Evolutionary conservation across 306 rosid genomes (phyloP).

Genomic region (Cicer judaicum): DNA sequence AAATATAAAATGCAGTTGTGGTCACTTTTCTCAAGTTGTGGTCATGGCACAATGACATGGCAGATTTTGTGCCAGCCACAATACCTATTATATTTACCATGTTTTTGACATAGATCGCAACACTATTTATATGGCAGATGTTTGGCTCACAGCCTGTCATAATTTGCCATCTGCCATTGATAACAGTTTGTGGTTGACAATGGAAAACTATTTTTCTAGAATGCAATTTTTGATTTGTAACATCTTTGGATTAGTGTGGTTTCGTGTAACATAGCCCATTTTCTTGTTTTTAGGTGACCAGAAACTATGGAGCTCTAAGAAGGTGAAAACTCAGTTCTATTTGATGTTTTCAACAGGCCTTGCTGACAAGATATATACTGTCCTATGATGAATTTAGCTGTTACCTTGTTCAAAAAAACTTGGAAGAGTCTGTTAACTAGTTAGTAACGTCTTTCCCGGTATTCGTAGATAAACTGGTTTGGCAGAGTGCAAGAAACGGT

Average conservation of each 20-base stretch:
- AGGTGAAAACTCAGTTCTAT: slow-evolving; percentile 50
- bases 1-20: slow-evolving; percentile 16
- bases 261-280: slow-evolving; percentile 38
- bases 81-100: background rate
- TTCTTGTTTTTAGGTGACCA: slow-evolving; percentile 66
- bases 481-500: slow-evolving; percentile 19
- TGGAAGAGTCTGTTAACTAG: slow-evolving; percentile 18
- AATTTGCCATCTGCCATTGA: background rate
- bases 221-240: slow-evolving; percentile 19
- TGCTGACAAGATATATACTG: slow-evolving; percentile 15
- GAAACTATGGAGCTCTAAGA: slow-evolving; percentile 91
- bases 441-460: slow-evolving; percentile 3
- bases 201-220: slow-evolving; percentile 7
- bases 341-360: slow-evolving; percentile 21
- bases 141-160: background rate
- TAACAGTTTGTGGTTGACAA: slow-evolving; percentile 10
- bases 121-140: background rate
- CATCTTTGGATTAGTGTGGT: slow-evolving; percentile 12
- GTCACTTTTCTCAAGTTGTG: background rate
- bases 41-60: background rate
- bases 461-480: slow-evolving; percentile 30
- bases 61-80: background rate
- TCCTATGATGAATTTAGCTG: slow-evolving; percentile 30
- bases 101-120: background rate
- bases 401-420: slow-evolving; percentile 23